phyloP scores from a whole-genome alignment of 2,329 filamentous ascomycete genomes.

The Penicillium sp. region DNA sequence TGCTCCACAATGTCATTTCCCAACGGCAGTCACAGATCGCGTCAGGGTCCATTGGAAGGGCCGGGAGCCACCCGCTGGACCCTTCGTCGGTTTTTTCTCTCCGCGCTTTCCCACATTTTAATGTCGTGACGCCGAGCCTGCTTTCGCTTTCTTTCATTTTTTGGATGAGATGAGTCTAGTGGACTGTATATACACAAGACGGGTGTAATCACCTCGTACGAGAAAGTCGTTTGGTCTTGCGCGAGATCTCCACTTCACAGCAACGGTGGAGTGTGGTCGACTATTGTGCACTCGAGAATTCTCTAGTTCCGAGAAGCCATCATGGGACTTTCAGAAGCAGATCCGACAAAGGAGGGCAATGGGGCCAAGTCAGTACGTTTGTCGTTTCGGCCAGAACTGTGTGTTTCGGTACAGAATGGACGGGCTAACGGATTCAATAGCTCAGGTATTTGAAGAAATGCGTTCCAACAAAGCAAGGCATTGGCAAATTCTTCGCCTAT shows the following conservation, averaged over 20 bases:
- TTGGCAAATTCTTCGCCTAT: conserved; percentile 27
- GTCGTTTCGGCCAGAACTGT: not conserved
- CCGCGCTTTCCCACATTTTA: no score
- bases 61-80: not conserved
- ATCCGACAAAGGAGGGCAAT: not conserved
- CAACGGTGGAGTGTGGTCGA: not conserved
- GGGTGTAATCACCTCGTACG: not conserved
- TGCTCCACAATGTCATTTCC: not conserved
- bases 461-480: conserved; percentile 24
- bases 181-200: not conserved
- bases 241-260: no score
- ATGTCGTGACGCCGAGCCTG: not conserved
- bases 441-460: conserved; percentile 18
- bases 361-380: not conserved
- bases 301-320: not conserved
- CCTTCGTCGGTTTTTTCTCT: conserved; percentile 1
- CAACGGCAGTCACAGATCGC: not conserved
- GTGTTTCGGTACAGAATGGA: not conserved
- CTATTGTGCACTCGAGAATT: not conserved
- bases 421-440: conserved; percentile 4
- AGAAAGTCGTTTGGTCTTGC: not conserved
- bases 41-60: not conserved
- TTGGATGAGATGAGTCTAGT: not conserved
- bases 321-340: not conserved
- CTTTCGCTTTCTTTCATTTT: not conserved